Evolutionary conservation across 192 early-diverging fungal species (phyloP), one percentile per base, ranked within the genome.

Genomic region (Backusella parvicylindrica): DNA sequence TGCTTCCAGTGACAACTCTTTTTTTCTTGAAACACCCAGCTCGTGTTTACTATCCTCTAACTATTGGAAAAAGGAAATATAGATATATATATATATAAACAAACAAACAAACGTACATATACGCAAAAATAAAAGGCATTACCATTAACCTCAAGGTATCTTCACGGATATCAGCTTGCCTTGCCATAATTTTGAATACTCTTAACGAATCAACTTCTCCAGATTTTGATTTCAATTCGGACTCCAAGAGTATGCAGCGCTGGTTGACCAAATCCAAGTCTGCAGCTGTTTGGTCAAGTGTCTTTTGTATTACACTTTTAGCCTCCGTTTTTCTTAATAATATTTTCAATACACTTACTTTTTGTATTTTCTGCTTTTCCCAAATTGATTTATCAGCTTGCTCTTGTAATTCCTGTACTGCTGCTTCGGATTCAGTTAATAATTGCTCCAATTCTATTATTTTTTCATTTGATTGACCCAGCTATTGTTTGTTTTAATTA

Each of bases 11-110:
- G 73, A 53, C 7, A 73, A 18, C 26, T 84, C 83, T 36, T 78
- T 76, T 71, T 79, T 78, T 23, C 83, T 36, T 49, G 77, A 33
- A 43, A 82, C 30, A 2, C 64, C 53, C 13, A 84, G 38, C 33
- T 84, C 83, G 68, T 84, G 83, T 33, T 84, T 79, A 6, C 68
- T 31, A 72, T 84, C 83, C 41, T 82, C 83, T 26, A 84, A 32
- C 78, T 84, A 66, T 18, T 32, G 9, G 3, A 31, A 30, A 31
- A 64, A 37, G 43, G 43, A 47, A 47, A 60, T 60, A 60, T 28
- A 56, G 11, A 56, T 56, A 56, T 50, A 32, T 18, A 35, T 15
- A 16, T 64, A 41, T 30, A 71, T 47, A 26, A 21, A 21, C n/a
- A 47, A n/a, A 47, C 3, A 21, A 28, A 71, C 35, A 53, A 50